Percentiles rank a stretch among this genome's conserved stretches.
Conservation (phyloP, 2,329 filamentous ascomycete genomes). For the Aspergillus phoenicis region DNA sequence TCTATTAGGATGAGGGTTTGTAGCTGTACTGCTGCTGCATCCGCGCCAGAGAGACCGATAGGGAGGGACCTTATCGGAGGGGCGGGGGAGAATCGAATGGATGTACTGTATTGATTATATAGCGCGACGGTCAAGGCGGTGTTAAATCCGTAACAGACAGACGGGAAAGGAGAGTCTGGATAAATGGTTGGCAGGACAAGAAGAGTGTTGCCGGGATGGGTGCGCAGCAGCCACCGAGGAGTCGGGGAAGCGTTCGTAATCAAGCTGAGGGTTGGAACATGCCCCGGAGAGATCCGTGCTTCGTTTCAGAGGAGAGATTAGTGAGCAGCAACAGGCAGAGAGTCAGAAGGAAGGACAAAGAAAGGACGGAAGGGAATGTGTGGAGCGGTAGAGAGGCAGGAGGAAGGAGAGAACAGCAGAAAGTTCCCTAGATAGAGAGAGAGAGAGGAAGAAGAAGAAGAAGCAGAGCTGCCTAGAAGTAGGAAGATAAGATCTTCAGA, state of each 20-base stretch:
- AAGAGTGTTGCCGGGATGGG: neutral
- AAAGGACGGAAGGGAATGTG: neutral
- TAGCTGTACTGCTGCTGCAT: slow-evolving; percentile 56
- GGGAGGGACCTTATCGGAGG: slow-evolving; percentile 16
- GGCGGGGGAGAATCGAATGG: neutral
- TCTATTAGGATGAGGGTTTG: slow-evolving; percentile 12
- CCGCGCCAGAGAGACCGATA: slow-evolving; percentile 1
- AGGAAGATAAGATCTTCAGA: too few species aligned
- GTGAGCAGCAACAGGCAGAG: neutral
- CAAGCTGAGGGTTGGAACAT: slow-evolving; percentile 13
- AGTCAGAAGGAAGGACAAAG: neutral
- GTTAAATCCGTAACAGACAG: neutral
- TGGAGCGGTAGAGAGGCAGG: neutral
- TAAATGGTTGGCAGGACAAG: neutral
- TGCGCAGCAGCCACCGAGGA: neutral
- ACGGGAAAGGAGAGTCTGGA: neutral
- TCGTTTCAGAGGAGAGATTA: slow-evolving; percentile 33
- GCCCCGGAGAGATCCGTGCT: slow-evolving; percentile 35
- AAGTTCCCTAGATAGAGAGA: too few species aligned
- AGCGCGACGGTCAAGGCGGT: neutral
- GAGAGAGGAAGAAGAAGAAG: too few species aligned
- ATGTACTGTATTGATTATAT: slow-evolving; percentile 2
- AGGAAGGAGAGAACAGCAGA: neutral
- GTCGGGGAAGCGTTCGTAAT: neutral
- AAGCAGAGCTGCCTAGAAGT: too few species aligned